These are phyloP conservation scores for Gelatoporia subvermispora DNA, from an alignment of 768 basidiomycete genomes.

Conservation along the genomic window DNA sequence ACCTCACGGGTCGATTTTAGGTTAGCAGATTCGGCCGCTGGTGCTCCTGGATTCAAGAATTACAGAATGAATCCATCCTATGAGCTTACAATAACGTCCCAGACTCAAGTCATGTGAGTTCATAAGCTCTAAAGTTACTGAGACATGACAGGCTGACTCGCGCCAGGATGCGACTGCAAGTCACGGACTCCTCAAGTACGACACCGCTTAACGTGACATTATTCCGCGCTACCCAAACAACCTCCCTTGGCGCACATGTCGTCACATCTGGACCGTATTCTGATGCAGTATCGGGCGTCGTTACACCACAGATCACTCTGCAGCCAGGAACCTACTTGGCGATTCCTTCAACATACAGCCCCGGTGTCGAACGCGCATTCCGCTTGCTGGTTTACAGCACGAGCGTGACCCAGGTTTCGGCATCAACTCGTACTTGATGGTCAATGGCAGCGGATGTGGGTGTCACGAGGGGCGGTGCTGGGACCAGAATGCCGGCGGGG, in stretches of 20 bases:
- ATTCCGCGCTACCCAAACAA: constrained; percentile 33
- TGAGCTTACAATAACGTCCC: constrained; percentile 48
- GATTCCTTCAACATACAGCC: constrained; percentile 70
- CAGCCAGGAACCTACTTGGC: constrained; percentile 64
- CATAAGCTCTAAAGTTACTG: background rate
- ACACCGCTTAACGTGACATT: constrained; percentile 58
- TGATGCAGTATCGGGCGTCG: constrained; percentile 69
- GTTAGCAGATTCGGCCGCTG: constrained; percentile 54
- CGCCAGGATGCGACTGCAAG: constrained; percentile 67
- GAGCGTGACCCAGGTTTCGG: background rate
- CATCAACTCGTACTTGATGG: background rate
- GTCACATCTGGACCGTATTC: constrained; percentile 78
- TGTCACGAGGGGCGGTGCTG: background rate
- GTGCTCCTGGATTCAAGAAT: constrained; percentile 60
- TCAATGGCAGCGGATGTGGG: no score
- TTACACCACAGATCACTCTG: constrained; percentile 47
- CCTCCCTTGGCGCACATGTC: constrained; percentile 35
- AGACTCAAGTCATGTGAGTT: constrained; percentile 55
- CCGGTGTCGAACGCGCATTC: constrained; percentile 53
- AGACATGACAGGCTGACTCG: background rate
- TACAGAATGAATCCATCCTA: constrained; percentile 69
- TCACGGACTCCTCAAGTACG: constrained; percentile 37
- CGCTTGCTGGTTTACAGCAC: constrained; percentile 49
- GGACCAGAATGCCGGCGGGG: constrained; percentile 21
- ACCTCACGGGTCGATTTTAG: constrained; percentile 29